Base-by-base conservation (phyloP, 2,329 filamentous ascomycete genomes). In the Sarocladium oryzae region DNA sequence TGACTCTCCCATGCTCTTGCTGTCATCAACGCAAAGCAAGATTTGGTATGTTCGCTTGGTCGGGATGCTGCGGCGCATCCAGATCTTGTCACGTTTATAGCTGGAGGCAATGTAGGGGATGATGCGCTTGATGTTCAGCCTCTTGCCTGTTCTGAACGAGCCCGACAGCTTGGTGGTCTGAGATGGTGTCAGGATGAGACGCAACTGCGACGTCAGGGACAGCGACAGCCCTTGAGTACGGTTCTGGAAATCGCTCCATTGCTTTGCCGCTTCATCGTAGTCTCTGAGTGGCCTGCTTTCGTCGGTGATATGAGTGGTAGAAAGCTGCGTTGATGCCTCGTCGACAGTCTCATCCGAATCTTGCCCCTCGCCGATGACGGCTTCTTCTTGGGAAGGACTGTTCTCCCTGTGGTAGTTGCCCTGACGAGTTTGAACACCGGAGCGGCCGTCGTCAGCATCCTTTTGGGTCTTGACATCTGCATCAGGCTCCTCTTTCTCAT, bases 81-180 rank as follows among this genome's bases (percentile, higher is more conserved):
- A 99, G 70, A 99, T 99, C 77, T 99, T 99, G 79, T 99, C 93
- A 54, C 93, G 88, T 76, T 96, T 97, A 78, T 96, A 99, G 64
- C 88, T 86, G 0, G 91, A 97, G 1, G 95, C 93, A 60, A 99
- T 97, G 72, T 99, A 99, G 0, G 95, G 93, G 61, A 99, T 99
- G 70, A 99, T 99, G 59, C 92, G 89, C 71, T 97, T 97, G 75
- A 99, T 96, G 70, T 97, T 99, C 60, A 99, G 88, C 0, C 93
- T 86, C 68, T 99, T 99, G 56, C 93, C 93, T 0, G 93, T 99
- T 58, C 93, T 88, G 79, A 95, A 97, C 58, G 95, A 90, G 38
- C 93, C 93, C 2, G 92, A 91, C 55, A 99, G 87, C 64, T 97
- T 99, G 33, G 93, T 97, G 1, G 92, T 91, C 50, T 95, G 85